Conservation (phyloP, 169 alveolate genomes). For the Plasmodium yoelii region DNA sequence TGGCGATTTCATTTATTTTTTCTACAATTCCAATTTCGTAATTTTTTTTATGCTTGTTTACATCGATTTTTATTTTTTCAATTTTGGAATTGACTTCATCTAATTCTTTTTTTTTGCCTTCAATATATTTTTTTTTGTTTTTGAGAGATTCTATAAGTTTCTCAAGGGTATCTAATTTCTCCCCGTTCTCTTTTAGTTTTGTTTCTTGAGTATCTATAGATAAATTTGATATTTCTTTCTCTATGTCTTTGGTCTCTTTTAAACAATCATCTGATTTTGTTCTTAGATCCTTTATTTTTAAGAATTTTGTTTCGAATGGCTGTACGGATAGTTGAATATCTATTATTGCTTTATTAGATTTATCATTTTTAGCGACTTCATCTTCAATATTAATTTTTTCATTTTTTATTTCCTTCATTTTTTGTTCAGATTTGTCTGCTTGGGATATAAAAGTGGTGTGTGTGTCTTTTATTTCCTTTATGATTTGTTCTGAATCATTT, state of each 20-base stretch:
- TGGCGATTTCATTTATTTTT: too few species aligned
- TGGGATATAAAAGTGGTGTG: background rate
- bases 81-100: background rate
- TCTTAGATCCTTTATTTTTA: background rate
- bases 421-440: background rate
- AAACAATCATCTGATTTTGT: background rate
- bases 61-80: background rate
- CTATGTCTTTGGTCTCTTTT: too few species aligned
- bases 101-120: slow-evolving; percentile 1
- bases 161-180: background rate
- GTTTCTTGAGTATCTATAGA: background rate
- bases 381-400: background rate
- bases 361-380: background rate
- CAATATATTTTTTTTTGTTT: background rate
- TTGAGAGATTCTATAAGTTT: background rate
- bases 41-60: too few species aligned
- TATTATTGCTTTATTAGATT: background rate
- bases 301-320: background rate
- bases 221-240: background rate
- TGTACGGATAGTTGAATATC: background rate
- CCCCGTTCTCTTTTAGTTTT: background rate
- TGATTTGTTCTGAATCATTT: background rate
- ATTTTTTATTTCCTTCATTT: background rate
- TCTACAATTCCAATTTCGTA: too few species aligned
- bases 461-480: background rate